Base-by-base conservation (phyloP, 2,329 filamentous ascomycete species). In the Leptographium procerum region DNA sequence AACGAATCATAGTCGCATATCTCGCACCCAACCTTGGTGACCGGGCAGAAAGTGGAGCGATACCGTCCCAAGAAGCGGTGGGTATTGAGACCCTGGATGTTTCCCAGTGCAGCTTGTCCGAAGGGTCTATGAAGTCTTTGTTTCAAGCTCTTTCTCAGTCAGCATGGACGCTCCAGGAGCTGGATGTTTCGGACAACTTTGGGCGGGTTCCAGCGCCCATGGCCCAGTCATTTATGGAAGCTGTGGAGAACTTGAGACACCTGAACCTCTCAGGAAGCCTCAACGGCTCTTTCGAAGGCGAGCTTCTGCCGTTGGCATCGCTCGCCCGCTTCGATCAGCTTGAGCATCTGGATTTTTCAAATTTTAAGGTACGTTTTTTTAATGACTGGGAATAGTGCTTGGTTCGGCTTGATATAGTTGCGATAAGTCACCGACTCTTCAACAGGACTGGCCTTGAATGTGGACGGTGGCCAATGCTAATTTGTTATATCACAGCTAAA, bases 331-430 rank as follows among this genome's bases (percentile, higher is more conserved):
- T 71, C 10, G 61, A 76, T 72, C 69, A 69, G n/a, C 69, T 83
- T 28, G 75, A 81, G 64, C 77, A 80, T 59, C 68, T 83, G 19
- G 75, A 83, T 61, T 67, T 83, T 31, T 82, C 80, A 3, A 75
- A 76, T 6, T 81, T 79, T 67, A 75, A 76, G 69, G 77, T 80
- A 66, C 11, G 47, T 28, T 33, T n/a, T 14, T 53, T 1, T 14
- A 40, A n/a, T 16, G 51, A 14, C 13, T 4, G 29, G 7, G 19
- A 33, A 33, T 6, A 33, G 10, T 10, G 31, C 31, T 10, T 33
- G 31, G 31, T 33, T 10, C 31, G 10, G 31, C 31, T 33, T 33
- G 31, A 33, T 6, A 6, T 33, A 10, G 31, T 10, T 33, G 31
- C 31, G n/a, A n/a, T n/a, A n/a, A n/a, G n/a, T n/a, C n/a, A n/a